Conservation (phyloP, 371 early-diverging fungal species). For the Circinella umbellata region DNA sequence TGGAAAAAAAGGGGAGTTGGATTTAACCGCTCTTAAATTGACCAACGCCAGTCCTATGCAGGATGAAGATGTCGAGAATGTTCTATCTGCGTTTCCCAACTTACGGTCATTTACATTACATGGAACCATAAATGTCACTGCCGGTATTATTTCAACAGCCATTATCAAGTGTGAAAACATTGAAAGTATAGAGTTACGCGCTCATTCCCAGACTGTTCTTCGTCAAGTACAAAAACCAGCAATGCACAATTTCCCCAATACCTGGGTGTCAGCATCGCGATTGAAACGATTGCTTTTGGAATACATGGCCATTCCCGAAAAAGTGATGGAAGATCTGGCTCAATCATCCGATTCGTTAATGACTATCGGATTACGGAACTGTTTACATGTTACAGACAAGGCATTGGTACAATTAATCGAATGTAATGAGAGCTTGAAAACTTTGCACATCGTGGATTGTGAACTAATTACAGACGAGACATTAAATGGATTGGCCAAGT, state of each 20-base stretch:
- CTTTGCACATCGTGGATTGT: conserved; percentile 25
- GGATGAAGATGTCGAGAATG: conserved; percentile 18
- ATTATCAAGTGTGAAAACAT: conserved; percentile 26
- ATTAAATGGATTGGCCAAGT: background rate
- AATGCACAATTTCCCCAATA: background rate
- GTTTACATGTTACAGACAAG: conserved; percentile 8
- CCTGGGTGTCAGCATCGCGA: background rate
- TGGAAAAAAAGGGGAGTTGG: conserved; percentile 12
- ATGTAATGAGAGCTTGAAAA: background rate
- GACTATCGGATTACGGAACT: conserved; percentile 16
- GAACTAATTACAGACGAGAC: conserved; percentile 13
- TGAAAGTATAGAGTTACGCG: conserved; percentile 33
- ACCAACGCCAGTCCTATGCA: conserved; percentile 26
- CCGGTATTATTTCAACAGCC: conserved; percentile 10
- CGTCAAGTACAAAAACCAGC: background rate
- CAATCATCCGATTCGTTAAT: background rate
- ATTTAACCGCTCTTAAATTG: conserved; percentile 24
- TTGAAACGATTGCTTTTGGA: conserved; percentile 18
- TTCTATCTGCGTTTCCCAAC: conserved; percentile 25
- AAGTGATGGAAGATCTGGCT: conserved; percentile 6
- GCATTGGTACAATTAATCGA: conserved; percentile 5
- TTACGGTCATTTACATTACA: conserved; percentile 27
- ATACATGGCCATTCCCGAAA: conserved; percentile 12
- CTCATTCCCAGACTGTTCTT: background rate
- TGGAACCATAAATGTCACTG: conserved; percentile 19